Evolutionary conservation across 805 yeast species (phyloP).

Genomic region (Zygoascus flipseniorum): DNA sequence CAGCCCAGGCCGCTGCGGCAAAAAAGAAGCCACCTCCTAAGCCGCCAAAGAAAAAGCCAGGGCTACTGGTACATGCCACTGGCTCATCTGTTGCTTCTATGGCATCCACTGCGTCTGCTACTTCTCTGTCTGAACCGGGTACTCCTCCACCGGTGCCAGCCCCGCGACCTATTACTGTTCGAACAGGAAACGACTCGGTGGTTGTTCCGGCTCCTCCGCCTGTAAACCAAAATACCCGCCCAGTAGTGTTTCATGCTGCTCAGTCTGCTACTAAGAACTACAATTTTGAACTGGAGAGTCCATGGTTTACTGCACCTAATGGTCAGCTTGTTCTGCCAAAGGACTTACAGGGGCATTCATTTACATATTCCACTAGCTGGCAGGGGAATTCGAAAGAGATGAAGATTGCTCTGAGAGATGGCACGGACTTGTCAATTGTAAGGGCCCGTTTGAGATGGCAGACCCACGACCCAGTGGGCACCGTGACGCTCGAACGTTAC

Average conservation of each 20-base stretch:
- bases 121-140: constrained; percentile 9
- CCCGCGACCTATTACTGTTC: background rate
- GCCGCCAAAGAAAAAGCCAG: constrained; percentile 19
- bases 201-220: constrained; percentile 8
- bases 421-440: constrained; percentile 26
- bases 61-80: constrained; percentile 5
- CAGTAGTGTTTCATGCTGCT: constrained; percentile 1
- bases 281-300: constrained; percentile 17
- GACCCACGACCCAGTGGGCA: constrained; percentile 29
- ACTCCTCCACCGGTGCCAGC: background rate
- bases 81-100: background rate
- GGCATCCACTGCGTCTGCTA: background rate
- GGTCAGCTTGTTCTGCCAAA: constrained; percentile 20
- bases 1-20: constrained; percentile 5
- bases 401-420: constrained; percentile 21
- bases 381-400: constrained; percentile 16
- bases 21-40: constrained; percentile 20
- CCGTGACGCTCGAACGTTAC: constrained; percentile 28
- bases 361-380: constrained; percentile 13
- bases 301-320: constrained; percentile 20
- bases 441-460: constrained; percentile 24
- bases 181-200: background rate
- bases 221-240: constrained; percentile 9
- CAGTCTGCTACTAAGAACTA: background rate
- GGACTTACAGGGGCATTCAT: constrained; percentile 20